Evolutionary conservation across 176 grass and related monocot genomes (phyloP).

Genomic region (Miscanthus lutarioriparius): DNA sequence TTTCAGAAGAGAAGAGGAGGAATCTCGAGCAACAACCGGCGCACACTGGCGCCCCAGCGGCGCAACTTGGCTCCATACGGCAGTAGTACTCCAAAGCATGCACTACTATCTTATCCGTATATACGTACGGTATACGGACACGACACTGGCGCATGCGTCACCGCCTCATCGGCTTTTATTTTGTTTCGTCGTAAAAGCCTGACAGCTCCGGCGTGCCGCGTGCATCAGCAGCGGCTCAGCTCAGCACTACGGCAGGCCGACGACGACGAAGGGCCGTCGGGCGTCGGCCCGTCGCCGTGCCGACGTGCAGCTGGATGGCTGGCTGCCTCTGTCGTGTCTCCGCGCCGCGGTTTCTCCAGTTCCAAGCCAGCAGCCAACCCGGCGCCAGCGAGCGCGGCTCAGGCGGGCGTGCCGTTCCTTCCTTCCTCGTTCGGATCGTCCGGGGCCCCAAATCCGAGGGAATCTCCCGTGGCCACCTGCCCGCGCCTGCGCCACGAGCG

Average conservation of each 20-base stretch:
- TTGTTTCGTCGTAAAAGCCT: no score
- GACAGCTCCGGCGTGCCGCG: background rate
- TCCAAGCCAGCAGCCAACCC: background rate
- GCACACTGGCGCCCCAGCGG: background rate
- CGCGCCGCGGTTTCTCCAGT: background rate
- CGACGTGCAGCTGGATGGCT: background rate
- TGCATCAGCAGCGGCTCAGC: background rate
- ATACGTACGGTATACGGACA: background rate
- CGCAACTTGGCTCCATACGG: background rate
- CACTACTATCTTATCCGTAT: background rate
- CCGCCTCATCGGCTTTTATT: background rate
- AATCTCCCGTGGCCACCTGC: constrained; percentile 23
- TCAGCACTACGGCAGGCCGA: background rate
- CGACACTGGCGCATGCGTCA: background rate
- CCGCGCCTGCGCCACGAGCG: background rate
- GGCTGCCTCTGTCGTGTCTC: no score
- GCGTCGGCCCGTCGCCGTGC: background rate
- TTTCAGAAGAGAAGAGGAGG: background rate
- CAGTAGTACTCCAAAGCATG: background rate
- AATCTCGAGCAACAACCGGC: background rate
- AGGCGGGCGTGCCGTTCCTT: background rate
- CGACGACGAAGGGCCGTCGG: background rate
- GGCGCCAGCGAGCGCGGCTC: background rate
- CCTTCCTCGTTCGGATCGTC: background rate
- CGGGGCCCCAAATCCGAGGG: background rate